A percentile compares a stretch with the other conserved stretches of the same genome.
Evolutionary conservation across 1,284 basidiomycete genomes (phyloP).

Genomic region (Gymnopus androsaceus): DNA sequence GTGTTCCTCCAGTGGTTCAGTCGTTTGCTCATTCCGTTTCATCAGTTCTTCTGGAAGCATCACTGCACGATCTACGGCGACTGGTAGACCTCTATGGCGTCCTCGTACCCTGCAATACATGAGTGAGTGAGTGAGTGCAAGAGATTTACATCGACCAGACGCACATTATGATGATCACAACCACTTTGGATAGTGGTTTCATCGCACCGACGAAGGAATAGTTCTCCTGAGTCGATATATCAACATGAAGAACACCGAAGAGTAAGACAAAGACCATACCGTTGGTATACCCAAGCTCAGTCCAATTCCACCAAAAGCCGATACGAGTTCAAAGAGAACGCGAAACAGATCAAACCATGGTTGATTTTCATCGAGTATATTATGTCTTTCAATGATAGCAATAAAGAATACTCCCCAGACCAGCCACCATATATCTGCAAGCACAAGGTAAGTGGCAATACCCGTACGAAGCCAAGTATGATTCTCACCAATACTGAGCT

Average conservation of each 20-base stretch:
- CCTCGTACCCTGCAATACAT: constrained; percentile 51
- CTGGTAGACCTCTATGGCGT: constrained; percentile 72
- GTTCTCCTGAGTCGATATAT: constrained; percentile 43
- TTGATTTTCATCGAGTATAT: constrained; percentile 55
- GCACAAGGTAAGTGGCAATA: constrained; percentile 25
- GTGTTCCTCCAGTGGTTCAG: neutral
- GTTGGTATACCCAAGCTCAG: constrained; percentile 67
- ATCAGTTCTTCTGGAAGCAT: constrained; percentile 49
- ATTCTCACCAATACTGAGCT: constrained; percentile 50
- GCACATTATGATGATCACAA: constrained; percentile 76
- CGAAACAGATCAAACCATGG: constrained; percentile 71
- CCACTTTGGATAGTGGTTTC: constrained; percentile 69
- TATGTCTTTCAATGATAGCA: constrained; percentile 67
- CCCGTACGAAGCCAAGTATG: neutral
- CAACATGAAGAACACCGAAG: neutral
- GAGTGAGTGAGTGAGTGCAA: constrained; percentile 4
- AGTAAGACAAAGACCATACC: constrained; percentile 42
- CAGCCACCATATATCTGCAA: constrained; percentile 57
- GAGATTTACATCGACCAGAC: constrained; percentile 17
- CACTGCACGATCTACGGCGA: constrained; percentile 71
- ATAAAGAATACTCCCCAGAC: constrained; percentile 66
- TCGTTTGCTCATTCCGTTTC: constrained; percentile 4
- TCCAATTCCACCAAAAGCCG: constrained; percentile 71
- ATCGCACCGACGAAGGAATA: constrained; percentile 69
- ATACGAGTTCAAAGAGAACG: constrained; percentile 66